Percentiles rank a stretch among this genome's conserved stretches.
phyloP scores from a whole-genome alignment of 2,329 filamentous ascomycete species.

The Aspergillus tanneri region DNA sequence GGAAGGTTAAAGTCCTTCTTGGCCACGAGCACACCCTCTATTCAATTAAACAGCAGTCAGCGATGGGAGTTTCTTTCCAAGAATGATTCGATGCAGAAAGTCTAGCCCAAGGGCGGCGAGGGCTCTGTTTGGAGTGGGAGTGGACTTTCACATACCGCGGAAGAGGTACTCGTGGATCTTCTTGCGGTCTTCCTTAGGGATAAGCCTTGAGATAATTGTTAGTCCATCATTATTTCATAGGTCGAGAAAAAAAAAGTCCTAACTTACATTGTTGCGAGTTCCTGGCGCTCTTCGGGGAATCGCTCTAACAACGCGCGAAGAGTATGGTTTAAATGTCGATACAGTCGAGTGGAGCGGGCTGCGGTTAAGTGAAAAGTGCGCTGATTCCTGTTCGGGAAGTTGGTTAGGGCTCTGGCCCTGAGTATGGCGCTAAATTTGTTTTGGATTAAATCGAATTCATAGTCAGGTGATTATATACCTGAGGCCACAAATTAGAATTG shows the following conservation, averaged over 20 bases:
- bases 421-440: neutral
- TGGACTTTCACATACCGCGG: conserved; percentile 61
- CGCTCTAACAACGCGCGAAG: conserved; percentile 50
- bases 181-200: conserved; percentile 99
- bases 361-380: conserved; percentile 32
- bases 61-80: conserved; percentile 14
- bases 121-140: conserved; percentile 26
- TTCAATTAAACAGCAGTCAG: conserved; percentile 24
- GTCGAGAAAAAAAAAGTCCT: neutral
- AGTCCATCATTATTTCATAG: conserved; percentile 12
- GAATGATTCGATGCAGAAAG: neutral
- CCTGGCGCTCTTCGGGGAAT: conserved; percentile 54
- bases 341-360: conserved; percentile 34
- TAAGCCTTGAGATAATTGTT: conserved; percentile 68
- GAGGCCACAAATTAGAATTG: conserved; percentile 8
- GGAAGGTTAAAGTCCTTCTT: conserved; percentile 99
- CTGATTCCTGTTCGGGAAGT: conserved; percentile 28
- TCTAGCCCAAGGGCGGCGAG: neutral
- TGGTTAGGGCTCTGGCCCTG: conserved; percentile 32
- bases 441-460: no score
- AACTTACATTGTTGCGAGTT: conserved; percentile 55
- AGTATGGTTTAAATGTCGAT: conserved; percentile 39
- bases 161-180: conserved; percentile 99
- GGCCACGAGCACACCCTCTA: conserved; percentile 83
- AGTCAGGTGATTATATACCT: no score